Evolutionary conservation across 1,139 yeast species (phyloP), one percentile per base, ranked within the genome.

Genomic region (Debaryomyces psychrophilus): DNA sequence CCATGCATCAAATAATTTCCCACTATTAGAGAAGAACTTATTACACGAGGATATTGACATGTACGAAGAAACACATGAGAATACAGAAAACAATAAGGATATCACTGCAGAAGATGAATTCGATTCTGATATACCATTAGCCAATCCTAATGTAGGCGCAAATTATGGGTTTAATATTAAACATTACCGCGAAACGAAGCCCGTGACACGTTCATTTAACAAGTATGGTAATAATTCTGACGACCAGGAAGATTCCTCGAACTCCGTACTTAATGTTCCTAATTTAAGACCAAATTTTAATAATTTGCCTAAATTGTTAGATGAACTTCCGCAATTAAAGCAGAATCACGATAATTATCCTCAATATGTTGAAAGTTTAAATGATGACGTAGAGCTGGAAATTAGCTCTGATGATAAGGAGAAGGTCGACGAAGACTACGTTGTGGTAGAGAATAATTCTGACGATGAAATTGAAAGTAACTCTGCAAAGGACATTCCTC

Each of bases 121-220:
- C 48, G 73, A 70, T 28, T 76, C 82, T 0, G 79, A 74, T 50
- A 64, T 79, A 1, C 79, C 85, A 0, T 56, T 76, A 27, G 84
- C 85, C 0, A 73, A 77, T 46, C 85, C 85, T 0, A 73, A 71
- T 42, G 60, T 77, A 11, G 68, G 77, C 18, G 81, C 77, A 3
- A 73, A 77, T 44, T 70, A 69, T 57, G 82, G 78, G 0, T 85
- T 83, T 55, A 68, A 71, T 5, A 68, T 84, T 9, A 81, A 77
- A 52, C 45, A 55, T 44, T 59, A 53, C 31, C 60, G 60, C 34
- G 64, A 63, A 31, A 9, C 41, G 6, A 28, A 22, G 11, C 41
- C 41, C 31, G 46, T 43, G 47, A 11, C 35, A 17, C 41, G 41
- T 41, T 38, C 41, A 11, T 27, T 38, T 7, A 38, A 28, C 31